phyloP scores from a whole-genome alignment of 2,329 filamentous ascomycete genomes.

The Neonectria coccinea region DNA sequence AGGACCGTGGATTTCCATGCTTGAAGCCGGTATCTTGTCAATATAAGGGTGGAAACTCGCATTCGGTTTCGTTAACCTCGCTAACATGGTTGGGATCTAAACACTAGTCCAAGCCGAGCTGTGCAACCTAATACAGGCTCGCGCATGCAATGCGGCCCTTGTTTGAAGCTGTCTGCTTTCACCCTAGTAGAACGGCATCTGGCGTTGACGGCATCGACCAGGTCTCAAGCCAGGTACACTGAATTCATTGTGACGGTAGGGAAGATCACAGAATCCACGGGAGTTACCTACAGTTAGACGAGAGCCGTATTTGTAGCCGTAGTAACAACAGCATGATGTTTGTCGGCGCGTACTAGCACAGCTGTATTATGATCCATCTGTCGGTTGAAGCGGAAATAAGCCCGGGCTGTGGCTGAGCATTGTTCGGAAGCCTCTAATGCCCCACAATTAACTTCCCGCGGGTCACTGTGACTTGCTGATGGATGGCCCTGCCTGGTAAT shows the following conservation, averaged over 20 bases:
- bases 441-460: neutral
- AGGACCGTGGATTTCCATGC: constrained; percentile 40
- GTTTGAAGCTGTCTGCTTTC: neutral
- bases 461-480: neutral
- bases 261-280: neutral
- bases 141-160: neutral
- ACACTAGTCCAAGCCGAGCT: neutral
- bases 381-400: neutral
- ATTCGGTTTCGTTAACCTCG: neutral
- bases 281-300: neutral
- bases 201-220: neutral
- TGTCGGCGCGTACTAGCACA: no score
- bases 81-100: neutral
- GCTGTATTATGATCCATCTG: neutral
- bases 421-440: neutral
- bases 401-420: neutral
- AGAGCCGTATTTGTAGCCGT: neutral
- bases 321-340: neutral
- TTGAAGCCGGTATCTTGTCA: constrained; percentile 46
- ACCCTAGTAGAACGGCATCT: neutral
- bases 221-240: neutral
- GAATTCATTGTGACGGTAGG: neutral
- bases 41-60: constrained; percentile 8
- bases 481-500: neutral
- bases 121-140: neutral